These are phyloP conservation scores for Naganishia vaughanmartiniae DNA, from an alignment of 768 basidiomycete species.

Conservation along the genomic window DNA sequence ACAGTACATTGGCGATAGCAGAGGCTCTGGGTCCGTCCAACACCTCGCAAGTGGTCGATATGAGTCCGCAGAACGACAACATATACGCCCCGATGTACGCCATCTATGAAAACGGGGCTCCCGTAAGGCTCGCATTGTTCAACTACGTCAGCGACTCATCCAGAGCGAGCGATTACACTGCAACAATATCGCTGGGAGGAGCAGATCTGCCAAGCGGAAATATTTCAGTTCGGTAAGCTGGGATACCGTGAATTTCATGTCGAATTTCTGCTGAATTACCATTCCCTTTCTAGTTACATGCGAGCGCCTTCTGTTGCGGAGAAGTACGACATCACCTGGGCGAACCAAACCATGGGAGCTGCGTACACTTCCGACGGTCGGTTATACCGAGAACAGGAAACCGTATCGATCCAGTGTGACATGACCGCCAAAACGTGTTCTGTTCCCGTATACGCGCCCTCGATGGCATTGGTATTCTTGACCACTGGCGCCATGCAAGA, in stretches of 20 bases:
- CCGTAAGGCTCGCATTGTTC: constrained; percentile 65
- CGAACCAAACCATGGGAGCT: constrained; percentile 63
- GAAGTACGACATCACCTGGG: constrained; percentile 72
- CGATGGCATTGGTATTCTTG: constrained; percentile 73
- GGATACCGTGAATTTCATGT: neutral
- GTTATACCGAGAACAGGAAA: constrained; percentile 59
- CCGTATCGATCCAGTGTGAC: constrained; percentile 65
- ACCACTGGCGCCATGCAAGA: constrained; percentile 55
- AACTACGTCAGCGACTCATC: constrained; percentile 68
- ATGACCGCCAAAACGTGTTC: constrained; percentile 59
- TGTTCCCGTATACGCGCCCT: constrained; percentile 67
- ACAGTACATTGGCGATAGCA: constrained; percentile 67
- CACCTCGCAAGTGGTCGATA: constrained; percentile 66
- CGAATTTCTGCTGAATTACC: neutral
- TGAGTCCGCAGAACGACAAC: constrained; percentile 56
- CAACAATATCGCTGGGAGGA: constrained; percentile 58
- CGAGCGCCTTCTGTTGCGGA: constrained; percentile 60
- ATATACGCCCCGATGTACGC: constrained; percentile 65
- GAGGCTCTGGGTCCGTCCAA: constrained; percentile 70
- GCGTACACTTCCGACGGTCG: constrained; percentile 67
- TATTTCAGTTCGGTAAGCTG: constrained; percentile 58
- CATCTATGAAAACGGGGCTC: constrained; percentile 68
- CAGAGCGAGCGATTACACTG: constrained; percentile 60
- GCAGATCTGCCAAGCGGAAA: constrained; percentile 40
- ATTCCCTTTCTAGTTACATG: constrained; percentile 38